phyloP scores from a whole-genome alignment of 176 grass and related monocot species.

The Oryza meyeriana region DNA sequence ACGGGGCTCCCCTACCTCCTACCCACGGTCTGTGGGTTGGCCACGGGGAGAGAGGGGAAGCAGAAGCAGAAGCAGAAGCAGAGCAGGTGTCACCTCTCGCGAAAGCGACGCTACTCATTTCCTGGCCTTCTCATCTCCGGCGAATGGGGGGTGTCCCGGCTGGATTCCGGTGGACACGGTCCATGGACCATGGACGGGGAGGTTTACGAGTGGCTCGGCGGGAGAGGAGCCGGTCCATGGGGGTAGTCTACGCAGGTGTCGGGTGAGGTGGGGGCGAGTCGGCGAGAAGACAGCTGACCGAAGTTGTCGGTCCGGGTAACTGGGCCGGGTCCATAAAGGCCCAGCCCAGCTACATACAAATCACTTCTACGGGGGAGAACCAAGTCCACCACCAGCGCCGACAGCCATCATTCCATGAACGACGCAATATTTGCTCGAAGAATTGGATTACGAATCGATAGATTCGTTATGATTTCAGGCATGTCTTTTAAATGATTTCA shows the following conservation, averaged over 20 bases:
- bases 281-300: neutral
- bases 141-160: neutral
- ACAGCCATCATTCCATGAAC: too few species aligned
- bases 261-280: neutral
- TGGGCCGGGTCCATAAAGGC: neutral
- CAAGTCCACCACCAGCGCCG: too few species aligned
- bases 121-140: conserved; percentile 16
- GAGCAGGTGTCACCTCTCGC: conserved; percentile 32
- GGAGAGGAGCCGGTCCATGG: neutral
- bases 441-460: too few species aligned
- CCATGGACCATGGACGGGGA: neutral
- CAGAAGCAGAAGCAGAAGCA: conserved; percentile 7
- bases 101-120: conserved; percentile 14
- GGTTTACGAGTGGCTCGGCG: neutral
- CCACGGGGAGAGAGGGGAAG: conserved; percentile 3
- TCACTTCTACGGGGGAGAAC: too few species aligned
- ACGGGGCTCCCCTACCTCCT: neutral
- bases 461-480: too few species aligned
- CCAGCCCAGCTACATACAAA: too few species aligned
- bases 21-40: conserved; percentile 4
- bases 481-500: too few species aligned
- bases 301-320: conserved; percentile 31
- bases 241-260: neutral
- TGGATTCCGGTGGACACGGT: neutral
- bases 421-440: too few species aligned